These are phyloP conservation scores for Seminavis robusta DNA, from an alignment of 108 stramenopile genomes.

Conservation along the genomic window DNA sequence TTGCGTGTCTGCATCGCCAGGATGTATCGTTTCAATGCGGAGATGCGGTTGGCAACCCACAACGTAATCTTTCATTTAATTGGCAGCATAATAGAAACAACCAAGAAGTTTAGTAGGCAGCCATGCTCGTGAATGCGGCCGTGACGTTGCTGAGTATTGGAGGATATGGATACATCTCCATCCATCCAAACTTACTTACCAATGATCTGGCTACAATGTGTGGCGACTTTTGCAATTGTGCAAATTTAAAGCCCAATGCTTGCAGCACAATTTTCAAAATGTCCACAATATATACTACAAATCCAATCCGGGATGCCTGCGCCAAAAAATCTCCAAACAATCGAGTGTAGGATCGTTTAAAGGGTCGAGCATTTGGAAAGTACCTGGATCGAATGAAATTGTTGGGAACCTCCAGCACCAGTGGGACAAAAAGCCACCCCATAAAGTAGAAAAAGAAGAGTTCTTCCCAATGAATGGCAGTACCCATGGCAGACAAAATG, in stretches of 20 bases:
- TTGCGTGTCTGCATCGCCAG: background rate
- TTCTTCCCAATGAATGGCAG: too few species aligned
- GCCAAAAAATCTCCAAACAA: too few species aligned
- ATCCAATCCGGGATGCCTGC: conserved; percentile 25
- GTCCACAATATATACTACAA: conserved; percentile 33
- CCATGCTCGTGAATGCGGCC: conserved; percentile 10
- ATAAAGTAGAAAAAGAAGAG: too few species aligned
- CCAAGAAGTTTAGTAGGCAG: too few species aligned
- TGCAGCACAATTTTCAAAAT: conserved; percentile 21
- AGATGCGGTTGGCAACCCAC: conserved; percentile 8
- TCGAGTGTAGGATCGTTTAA: too few species aligned
- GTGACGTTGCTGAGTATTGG: conserved; percentile 7
- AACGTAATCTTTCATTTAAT: too few species aligned
- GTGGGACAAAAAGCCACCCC: too few species aligned
- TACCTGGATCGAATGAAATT: too few species aligned
- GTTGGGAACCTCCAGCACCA: too few species aligned
- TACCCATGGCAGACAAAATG: too few species aligned
- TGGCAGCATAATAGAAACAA: too few species aligned
- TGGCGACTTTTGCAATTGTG: background rate
- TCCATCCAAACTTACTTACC: conserved; percentile 46
- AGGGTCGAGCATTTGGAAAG: too few species aligned
- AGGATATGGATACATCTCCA: conserved; percentile 4
- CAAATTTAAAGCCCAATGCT: conserved; percentile 23
- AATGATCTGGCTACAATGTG: conserved; percentile 43
- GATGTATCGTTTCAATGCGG: conserved; percentile 4